Evolutionary conservation across 2,329 filamentous ascomycete genomes (phyloP).

Genomic region (Metarhizium robertsii): DNA sequence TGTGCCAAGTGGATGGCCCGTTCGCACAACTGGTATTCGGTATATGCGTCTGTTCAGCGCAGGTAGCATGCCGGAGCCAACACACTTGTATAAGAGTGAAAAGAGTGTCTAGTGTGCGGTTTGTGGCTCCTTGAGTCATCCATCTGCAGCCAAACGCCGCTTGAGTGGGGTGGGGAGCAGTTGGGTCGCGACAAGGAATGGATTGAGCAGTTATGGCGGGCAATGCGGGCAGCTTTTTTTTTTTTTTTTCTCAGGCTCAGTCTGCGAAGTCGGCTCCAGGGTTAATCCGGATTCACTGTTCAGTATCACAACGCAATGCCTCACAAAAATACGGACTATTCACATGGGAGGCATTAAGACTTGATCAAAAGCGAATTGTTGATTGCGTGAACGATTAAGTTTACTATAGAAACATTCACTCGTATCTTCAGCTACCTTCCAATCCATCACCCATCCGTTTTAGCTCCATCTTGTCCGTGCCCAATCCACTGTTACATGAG

Average conservation of each 20-base stretch:
- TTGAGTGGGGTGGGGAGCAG: slow-evolving; percentile 2
- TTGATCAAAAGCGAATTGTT: neutral
- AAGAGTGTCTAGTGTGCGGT: slow-evolving; percentile 6
- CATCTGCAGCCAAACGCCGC: slow-evolving; percentile 7
- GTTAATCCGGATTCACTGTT: neutral
- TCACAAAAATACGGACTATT: neutral
- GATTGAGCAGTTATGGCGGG: too few species aligned
- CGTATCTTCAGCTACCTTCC: neutral
- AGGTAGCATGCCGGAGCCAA: slow-evolving; percentile 11
- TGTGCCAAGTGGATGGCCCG: neutral
- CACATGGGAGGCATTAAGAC: neutral
- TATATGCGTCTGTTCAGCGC: slow-evolving; percentile 7
- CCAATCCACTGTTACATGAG: neutral
- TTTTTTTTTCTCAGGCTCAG: neutral
- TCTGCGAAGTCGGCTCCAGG: neutral
- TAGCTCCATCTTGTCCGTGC: neutral
- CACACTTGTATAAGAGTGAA: slow-evolving; percentile 1
- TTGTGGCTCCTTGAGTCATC: slow-evolving; percentile 9
- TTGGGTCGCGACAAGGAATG: slow-evolving; percentile 4
- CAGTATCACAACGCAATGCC: neutral
- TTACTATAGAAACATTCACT: neutral
- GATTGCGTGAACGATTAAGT: neutral
- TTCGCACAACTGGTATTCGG: slow-evolving; percentile 2
- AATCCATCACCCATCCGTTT: neutral
- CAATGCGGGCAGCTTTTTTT: neutral